phyloP scores from a whole-genome alignment of 2,329 filamentous ascomycete genomes.

The Sporothrix pallida region DNA sequence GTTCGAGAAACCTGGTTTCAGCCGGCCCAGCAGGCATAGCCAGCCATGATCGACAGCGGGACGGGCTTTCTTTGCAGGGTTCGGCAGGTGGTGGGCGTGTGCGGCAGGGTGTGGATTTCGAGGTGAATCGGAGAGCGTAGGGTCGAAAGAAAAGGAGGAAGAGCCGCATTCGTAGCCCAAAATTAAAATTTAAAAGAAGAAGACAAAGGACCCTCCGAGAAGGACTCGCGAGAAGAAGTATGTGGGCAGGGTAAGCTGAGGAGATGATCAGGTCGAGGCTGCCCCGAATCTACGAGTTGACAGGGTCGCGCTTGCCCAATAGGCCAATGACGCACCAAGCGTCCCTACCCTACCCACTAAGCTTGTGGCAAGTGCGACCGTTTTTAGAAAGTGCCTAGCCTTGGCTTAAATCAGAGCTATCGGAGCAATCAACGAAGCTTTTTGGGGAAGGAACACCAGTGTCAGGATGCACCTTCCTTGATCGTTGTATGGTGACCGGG shows the following conservation, averaged over 20 bases:
- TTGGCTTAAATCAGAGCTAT: neutral
- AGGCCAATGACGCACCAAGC: constrained; percentile 28
- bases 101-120: neutral
- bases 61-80: constrained; percentile 20
- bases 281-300: neutral
- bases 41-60: constrained; percentile 31
- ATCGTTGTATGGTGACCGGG: neutral
- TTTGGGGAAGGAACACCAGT: neutral
- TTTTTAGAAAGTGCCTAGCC: constrained; percentile 11
- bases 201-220: neutral
- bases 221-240: neutral
- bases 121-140: neutral
- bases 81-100: neutral
- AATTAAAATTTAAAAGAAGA: neutral
- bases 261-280: constrained; percentile 9
- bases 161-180: no score
- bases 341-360: constrained; percentile 3
- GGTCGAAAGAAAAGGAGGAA: neutral
- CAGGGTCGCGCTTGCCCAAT: constrained; percentile 20
- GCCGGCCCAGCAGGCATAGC: constrained; percentile 27
- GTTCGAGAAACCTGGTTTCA: constrained; percentile 33
- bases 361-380: constrained; percentile 21
- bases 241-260: neutral
- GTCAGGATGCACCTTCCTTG: neutral
- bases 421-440: constrained; percentile 5